Evolutionary conservation across 2,329 filamentous ascomycete species (phyloP), one percentile per base, ranked within the genome.

Genomic region (Colletotrichum sp.): DNA sequence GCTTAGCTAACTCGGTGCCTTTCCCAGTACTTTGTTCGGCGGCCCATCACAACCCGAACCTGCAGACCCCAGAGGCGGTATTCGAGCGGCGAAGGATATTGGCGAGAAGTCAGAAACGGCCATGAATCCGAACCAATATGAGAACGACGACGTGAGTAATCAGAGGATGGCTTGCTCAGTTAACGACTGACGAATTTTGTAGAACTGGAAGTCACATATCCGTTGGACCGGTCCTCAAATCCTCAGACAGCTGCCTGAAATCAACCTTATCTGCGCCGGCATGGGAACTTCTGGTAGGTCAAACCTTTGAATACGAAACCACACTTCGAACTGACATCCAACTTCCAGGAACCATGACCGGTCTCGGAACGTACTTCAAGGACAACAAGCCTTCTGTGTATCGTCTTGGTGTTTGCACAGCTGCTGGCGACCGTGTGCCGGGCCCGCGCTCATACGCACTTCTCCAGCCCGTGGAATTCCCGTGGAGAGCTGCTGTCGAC

Each of bases 221-320:
- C 87, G 86, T 26, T 92, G 90, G 90, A 92, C 91, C 0, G 91
- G 90, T 0, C 89, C 90, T 0, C 91, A 92, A 77, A 90, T 92
- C 18, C 83, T 88, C 63, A 86, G 83, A 70, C 91, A 92, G 69
- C 79, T 92, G 1, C 90, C 90, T 1, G 85, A 90, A 61, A 90
- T 92, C 74, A 89, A 87, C 39, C 79, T 92, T 3, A 84, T 92
- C 18, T 92, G 90, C 74, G 87, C 89, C 2, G 89, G 89, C 2
- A 89, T 92, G 87, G 91, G 91, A 1, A 92, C 90, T 0, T 88
- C 89, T 2, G 88, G 90, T 81, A 86, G 71, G 80, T 79, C 7
- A 13, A 8, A 6, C 15, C 55, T 18, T 32, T 5, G 13, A 3
- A 4, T 28, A 32, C 7, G 21, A 16, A 60, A 21, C 4, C 21